These are phyloP conservation scores for Paxillus ammoniavirescens DNA, from an alignment of 768 basidiomycete species.

Conservation along the genomic window DNA sequence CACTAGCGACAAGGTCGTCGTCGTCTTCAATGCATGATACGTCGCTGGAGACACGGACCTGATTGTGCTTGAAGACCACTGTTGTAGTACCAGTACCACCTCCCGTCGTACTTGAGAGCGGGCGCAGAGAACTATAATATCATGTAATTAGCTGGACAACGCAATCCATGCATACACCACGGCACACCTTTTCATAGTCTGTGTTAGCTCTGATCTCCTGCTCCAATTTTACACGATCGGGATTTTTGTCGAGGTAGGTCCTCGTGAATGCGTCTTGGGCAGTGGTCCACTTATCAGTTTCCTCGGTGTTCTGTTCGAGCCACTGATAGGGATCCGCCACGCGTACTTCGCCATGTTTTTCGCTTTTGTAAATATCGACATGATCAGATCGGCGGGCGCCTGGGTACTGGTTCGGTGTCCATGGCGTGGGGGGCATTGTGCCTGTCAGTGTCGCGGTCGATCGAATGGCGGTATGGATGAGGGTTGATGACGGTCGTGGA, in stretches of 20 bases:
- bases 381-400: conserved; percentile 62
- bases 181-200: conserved; percentile 47
- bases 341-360: conserved; percentile 54
- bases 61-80: conserved; percentile 73
- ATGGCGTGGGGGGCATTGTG: conserved; percentile 43
- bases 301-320: conserved; percentile 62
- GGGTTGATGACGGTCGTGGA: conserved; percentile 3
- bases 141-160: conserved; percentile 3
- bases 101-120: conserved; percentile 55
- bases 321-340: conserved; percentile 75
- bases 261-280: conserved; percentile 61
- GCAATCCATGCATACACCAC: neutral
- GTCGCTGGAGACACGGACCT: conserved; percentile 20
- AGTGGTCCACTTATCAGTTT: conserved; percentile 64
- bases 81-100: conserved; percentile 84
- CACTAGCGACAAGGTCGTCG: conserved; percentile 35
- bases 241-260: conserved; percentile 58
- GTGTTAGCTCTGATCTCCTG: conserved; percentile 54
- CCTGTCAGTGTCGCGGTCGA: conserved; percentile 9
- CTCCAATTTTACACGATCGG: conserved; percentile 57
- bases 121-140: conserved; percentile 61
- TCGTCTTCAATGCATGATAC: neutral
- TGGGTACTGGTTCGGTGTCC: conserved; percentile 63
- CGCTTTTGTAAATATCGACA: conserved; percentile 67
- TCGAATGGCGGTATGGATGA: neutral